Evolutionary conservation across 495 filamentous ascomycete genomes (phyloP).

Genomic region (Usnea hakonensis): DNA sequence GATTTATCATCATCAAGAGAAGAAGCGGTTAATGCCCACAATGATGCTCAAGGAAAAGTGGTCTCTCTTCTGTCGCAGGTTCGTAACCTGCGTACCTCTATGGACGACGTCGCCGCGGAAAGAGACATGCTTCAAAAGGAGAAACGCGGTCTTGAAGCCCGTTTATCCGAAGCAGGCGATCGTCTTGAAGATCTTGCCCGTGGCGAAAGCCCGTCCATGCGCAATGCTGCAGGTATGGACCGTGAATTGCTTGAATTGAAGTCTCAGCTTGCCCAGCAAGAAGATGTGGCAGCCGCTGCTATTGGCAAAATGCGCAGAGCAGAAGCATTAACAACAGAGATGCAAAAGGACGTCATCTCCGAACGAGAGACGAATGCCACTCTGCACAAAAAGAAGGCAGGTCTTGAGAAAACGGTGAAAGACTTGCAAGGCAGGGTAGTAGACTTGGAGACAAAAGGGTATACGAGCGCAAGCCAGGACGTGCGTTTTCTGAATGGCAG

Average conservation of each 20-base stretch:
- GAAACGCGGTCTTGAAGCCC: constrained; percentile 79
- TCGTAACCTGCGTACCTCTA: constrained; percentile 67
- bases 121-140: constrained; percentile 79
- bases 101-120: constrained; percentile 82
- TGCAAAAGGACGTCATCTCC: constrained; percentile 88
- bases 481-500: constrained; percentile 90
- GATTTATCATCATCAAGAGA: constrained; percentile 85
- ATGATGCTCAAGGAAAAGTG: constrained; percentile 87
- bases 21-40: constrained; percentile 86
- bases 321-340: constrained; percentile 77
- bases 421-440: constrained; percentile 85
- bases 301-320: constrained; percentile 98
- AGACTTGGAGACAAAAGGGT: constrained; percentile 94
- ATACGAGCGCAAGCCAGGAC: constrained; percentile 87
- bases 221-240: constrained; percentile 85
- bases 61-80: constrained; percentile 89
- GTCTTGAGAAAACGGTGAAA: constrained; percentile 81
- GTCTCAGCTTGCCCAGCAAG: constrained; percentile 79
- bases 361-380: constrained; percentile 78
- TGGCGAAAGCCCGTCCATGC: constrained; percentile 81
- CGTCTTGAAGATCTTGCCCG: constrained; percentile 85
- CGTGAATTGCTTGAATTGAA: constrained; percentile 87
- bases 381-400: constrained; percentile 87
- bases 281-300: constrained; percentile 86
- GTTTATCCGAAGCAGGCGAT: constrained; percentile 80